Evolutionary conservation across 495 filamentous ascomycete species (phyloP), one percentile per base, ranked within the genome.

Genomic region (Aspergillus bertholletiae): DNA sequence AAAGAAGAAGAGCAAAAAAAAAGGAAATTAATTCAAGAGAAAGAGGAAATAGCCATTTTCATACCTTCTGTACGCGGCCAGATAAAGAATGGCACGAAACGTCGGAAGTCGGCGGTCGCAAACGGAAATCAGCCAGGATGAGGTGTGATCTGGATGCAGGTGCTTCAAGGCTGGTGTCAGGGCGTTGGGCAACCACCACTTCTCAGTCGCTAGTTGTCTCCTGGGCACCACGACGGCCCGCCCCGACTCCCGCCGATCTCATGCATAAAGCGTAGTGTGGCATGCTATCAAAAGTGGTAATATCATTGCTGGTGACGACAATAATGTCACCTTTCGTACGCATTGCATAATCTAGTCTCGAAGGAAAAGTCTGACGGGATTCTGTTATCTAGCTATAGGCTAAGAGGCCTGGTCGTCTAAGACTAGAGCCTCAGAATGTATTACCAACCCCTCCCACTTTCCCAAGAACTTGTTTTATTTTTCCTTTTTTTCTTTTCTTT

Each of bases 161-260:
- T 58, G 58, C 39, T 43, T 43, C 39, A 43, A 18, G 39, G 39
- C 50, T 57, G 56, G 44, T 57, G 55, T 58, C 52, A 58, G 57
- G 57, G 52, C 55, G 46, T 58, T 60, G 57, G 57, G 60, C 51
- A 58, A 59, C 60, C 53, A 54, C 18, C 51, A 43, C 50, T 48
- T 41, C 53, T 55, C 51, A 43, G 43, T 55, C 54, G 46, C 58
- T 61, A 64, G 56, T 61, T 53, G 55, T 55, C 57, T 58, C 53
- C 53, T 56, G 59, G 52, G 49, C 58, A 65, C 69, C 66, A 65
- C 54, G 70, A 74, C 73, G 72, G 72, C 62, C 72, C 73, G 73
- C 70, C 61, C 73, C 73, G 73, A 68, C 63, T 74, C 70, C 71
- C 71, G 71, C 70, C 69, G 72, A 76, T 76, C 73, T 73, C 57